These are phyloP conservation scores for Solanum corneliomulleri DNA, from an alignment of 257 asterid genomes.

Conservation along the genomic window DNA sequence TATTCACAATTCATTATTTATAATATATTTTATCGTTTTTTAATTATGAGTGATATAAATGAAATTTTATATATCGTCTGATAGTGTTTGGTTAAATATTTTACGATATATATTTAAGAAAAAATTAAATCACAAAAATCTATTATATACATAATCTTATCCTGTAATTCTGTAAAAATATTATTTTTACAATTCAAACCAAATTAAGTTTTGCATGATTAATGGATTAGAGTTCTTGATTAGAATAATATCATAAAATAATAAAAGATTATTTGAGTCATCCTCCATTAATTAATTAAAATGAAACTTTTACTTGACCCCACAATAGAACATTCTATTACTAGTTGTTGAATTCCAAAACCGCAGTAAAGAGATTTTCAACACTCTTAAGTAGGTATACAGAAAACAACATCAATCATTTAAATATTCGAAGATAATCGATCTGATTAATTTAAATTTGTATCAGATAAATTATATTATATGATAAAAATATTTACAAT, in stretches of 20 bases:
- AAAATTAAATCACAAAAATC: too few species aligned
- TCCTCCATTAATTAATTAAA: neutral
- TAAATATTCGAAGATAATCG: neutral
- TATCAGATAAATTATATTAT: too few species aligned
- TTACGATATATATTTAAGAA: too few species aligned
- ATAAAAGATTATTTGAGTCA: neutral
- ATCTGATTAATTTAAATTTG: too few species aligned
- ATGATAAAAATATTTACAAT: too few species aligned
- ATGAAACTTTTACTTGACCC: neutral
- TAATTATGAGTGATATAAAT: too few species aligned
- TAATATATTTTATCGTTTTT: too few species aligned
- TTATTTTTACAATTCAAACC: neutral
- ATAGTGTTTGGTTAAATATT: neutral
- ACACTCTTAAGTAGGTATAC: neutral
- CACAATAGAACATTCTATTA: neutral
- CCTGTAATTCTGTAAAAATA: accelerated
- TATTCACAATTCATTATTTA: too few species aligned
- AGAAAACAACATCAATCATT: neutral
- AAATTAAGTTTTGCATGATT: neutral
- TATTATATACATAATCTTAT: too few species aligned
- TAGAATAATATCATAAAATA: neutral
- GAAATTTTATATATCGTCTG: too few species aligned
- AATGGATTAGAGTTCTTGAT: neutral
- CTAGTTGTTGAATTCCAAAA: neutral
- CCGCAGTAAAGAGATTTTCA: neutral